Evolutionary conservation across 2,329 filamentous ascomycete species (phyloP), one percentile per base, ranked within the genome.

Genomic region (Pseudogymnoascus sp.): DNA sequence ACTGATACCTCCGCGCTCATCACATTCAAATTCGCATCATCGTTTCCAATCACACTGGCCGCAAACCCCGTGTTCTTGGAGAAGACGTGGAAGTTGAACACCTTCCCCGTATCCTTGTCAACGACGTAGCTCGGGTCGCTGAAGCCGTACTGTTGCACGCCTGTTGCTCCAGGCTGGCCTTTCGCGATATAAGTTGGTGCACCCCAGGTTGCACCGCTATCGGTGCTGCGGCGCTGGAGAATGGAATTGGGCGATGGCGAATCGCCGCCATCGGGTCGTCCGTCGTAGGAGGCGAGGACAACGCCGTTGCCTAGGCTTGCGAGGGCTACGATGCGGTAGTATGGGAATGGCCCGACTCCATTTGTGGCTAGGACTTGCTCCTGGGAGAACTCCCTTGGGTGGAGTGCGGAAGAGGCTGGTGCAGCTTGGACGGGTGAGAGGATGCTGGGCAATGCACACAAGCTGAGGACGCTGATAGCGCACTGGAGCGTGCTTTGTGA

Each of bases 71-170:
- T 10, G 9, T 55, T 55, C 48, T 55, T 55, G 9, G 48, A 55
- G 48, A 55, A 55, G 48, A 55, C 48, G 48, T 55, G 48, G 29
- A 55, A 55, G n/a, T 55, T 55, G 48, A 55, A 55, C 13, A 55
- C 2, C 29, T 33, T 55, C 5, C 48, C 48, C 7, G 48, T 55
- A 7, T 33, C 15, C 6, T 15, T 27, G 15, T 55, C 48, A 29
- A 55, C 29, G 48, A 55, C 6, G 15, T 55, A 55, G 29, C 48
- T 55, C 5, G 48, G 48, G 27, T 55, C 48, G 15, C 48, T 55
- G 27, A 55, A 55, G 48, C 48, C 48, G 15, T 55, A 55, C 48
- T 55, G 18, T 10, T 33, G 48, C 15, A 55, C 48, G 48, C 48
- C 48, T 10, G 48, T 55, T 4, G 48, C 15, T 3, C 48, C 48